Percentiles rank a stretch among this genome's conserved stretches.
Evolutionary conservation across 495 filamentous ascomycete genomes (phyloP).

Genomic region (Diplogelasinospora grovesii): DNA sequence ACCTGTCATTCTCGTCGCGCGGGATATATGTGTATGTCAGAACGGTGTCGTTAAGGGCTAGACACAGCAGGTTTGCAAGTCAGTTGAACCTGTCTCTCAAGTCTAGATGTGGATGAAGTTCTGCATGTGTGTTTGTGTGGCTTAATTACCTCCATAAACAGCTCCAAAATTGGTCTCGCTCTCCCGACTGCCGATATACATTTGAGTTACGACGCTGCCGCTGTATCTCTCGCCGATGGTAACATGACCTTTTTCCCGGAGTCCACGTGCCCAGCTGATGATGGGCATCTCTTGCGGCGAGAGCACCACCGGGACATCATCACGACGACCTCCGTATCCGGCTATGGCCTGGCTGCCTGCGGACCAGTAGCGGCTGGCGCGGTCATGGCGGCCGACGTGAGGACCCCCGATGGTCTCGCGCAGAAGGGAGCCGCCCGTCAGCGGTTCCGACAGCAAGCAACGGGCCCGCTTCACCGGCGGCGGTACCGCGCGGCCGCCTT

Average conservation of each 20-base stretch:
- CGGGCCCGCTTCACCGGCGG: conserved; percentile 15
- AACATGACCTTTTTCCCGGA: conserved; percentile 14
- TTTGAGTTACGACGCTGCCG: not conserved
- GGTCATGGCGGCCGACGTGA: no score
- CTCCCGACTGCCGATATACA: conserved; percentile 23
- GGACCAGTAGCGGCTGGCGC: no score
- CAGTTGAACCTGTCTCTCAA: no score
- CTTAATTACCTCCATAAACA: conserved; percentile 27
- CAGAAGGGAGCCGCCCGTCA: conserved; percentile 11
- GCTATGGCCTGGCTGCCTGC: no score
- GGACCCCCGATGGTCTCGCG: no score
- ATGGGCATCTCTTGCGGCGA: not conserved
- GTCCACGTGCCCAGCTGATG: conserved; percentile 11
- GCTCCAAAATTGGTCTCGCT: conserved; percentile 17
- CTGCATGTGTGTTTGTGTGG: no score
- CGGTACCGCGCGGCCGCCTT: conserved; percentile 4
- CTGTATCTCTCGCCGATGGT: not conserved
- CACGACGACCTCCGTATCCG: no score
- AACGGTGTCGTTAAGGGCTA: not conserved
- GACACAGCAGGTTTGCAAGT: no score
- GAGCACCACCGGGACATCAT: no score
- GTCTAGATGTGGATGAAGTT: no score
- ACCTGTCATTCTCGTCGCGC: conserved; percentile 19
- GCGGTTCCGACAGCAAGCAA: conserved; percentile 1
- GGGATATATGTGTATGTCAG: conserved; percentile 18